phyloP scores from a whole-genome alignment of 2,329 filamentous ascomycete genomes.

The Colletotrichum sp. region DNA sequence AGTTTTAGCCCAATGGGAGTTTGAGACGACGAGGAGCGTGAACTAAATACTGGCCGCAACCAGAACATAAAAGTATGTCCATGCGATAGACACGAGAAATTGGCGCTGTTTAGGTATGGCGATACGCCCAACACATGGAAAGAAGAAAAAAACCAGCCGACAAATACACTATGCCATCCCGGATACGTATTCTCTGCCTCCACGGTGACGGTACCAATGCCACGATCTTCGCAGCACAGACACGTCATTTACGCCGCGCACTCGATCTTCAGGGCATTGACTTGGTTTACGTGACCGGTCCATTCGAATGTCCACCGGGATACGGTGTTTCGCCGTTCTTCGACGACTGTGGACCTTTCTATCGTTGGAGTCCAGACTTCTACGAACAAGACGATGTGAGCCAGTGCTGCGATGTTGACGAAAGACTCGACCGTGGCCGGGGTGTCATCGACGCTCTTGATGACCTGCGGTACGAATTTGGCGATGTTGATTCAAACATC shows the following conservation, averaged over 20 bases:
- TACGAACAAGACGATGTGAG: neutral
- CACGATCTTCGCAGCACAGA: neutral
- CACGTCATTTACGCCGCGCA: neutral
- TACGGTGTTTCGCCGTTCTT: constrained; percentile 3
- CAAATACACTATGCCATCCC: neutral
- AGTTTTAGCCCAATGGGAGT: neutral
- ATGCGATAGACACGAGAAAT: neutral
- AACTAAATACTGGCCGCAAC: neutral
- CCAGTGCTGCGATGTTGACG: neutral
- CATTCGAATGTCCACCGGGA: neutral
- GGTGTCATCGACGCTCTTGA: neutral
- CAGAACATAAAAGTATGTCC: neutral
- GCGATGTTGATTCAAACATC: neutral
- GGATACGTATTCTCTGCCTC: neutral
- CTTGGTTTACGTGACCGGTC: neutral
- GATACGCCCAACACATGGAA: neutral
- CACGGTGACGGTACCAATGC: constrained; percentile 1
- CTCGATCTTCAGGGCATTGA: neutral
- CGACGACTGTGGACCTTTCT: constrained; percentile 6
- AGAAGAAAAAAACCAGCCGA: neutral
- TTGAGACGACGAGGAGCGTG: neutral
- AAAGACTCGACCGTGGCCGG: neutral
- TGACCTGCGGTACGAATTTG: neutral
- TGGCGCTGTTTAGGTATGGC: neutral
- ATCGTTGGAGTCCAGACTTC: neutral